Evolutionary conservation across 257 asterid genomes (phyloP).

Genomic region (Nicotiana benthamiana): DNA sequence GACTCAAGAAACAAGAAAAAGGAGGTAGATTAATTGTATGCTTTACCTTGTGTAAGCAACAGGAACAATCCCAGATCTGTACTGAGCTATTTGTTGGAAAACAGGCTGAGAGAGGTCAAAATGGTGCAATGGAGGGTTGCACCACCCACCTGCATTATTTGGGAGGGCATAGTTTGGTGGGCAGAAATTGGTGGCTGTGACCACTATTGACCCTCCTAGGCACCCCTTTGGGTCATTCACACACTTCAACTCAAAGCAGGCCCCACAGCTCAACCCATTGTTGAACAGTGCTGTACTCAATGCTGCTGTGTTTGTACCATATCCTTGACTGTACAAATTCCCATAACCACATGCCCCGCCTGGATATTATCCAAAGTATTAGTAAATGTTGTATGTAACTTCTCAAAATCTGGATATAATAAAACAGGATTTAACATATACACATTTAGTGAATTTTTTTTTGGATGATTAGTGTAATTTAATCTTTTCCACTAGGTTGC

Average conservation of each 20-base stretch:
- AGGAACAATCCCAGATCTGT: slow-evolving; percentile 26
- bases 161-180: slow-evolving; percentile 23
- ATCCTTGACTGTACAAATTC: slow-evolving; percentile 22
- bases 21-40: neutral
- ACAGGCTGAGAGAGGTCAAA: slow-evolving; percentile 28
- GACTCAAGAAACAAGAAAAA: neutral
- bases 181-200: slow-evolving; percentile 28
- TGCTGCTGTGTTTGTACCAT: slow-evolving; percentile 32
- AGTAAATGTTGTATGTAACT: too few relatives aligned
- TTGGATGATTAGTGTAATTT: too few relatives aligned
- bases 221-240: slow-evolving; percentile 15
- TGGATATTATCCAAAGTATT: neutral
- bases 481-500: too few relatives aligned
- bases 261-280: slow-evolving; percentile 28
- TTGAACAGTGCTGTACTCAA: slow-evolving; percentile 24
- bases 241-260: slow-evolving; percentile 23
- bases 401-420: too few relatives aligned
- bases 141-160: slow-evolving; percentile 22
- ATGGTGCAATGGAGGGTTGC: slow-evolving; percentile 24
- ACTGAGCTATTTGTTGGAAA: slow-evolving; percentile 22
- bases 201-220: slow-evolving; percentile 15
- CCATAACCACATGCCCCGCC: slow-evolving; percentile 34
- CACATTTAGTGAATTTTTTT: too few relatives aligned
- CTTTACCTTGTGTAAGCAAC: slow-evolving; percentile 21
- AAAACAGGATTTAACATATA: too few relatives aligned